A percentile compares a stretch with the other conserved stretches of the same genome.
Evolutionary conservation across 768 basidiomycete species (phyloP).

Genomic region (Psilocybe azurescens): DNA sequence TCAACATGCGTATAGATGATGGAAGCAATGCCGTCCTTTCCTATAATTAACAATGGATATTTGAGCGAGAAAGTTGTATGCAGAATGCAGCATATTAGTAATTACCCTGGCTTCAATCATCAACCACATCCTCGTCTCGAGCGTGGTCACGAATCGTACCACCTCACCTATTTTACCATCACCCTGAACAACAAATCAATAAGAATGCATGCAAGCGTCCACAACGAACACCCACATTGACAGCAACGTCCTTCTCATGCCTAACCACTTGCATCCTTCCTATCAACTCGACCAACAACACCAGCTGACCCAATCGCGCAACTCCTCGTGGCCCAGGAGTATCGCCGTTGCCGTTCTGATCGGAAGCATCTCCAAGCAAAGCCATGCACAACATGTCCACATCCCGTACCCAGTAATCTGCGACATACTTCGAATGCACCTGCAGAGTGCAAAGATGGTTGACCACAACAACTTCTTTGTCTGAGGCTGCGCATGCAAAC

Average conservation of each 20-base stretch:
- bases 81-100: background rate
- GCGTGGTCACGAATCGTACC: constrained; percentile 51
- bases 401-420: constrained; percentile 71
- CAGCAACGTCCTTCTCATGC: constrained; percentile 41
- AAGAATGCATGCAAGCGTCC: background rate
- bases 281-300: constrained; percentile 69
- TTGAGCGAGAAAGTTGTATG: no score
- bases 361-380: constrained; percentile 56
- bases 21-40: constrained; percentile 58
- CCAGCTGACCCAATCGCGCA: constrained; percentile 65
- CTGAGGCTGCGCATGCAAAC: constrained; percentile 69
- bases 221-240: constrained; percentile 34
- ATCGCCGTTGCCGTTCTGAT: constrained; percentile 24
- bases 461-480: constrained; percentile 62
- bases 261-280: constrained; percentile 50
- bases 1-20: constrained; percentile 61
- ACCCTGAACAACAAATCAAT: constrained; percentile 22
- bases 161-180: constrained; percentile 37
- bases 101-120: constrained; percentile 63
- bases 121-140: constrained; percentile 62
- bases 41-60: constrained; percentile 34
- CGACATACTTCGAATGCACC: constrained; percentile 56
- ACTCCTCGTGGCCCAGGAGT: constrained; percentile 44
- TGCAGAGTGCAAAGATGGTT: constrained; percentile 62
- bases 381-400: constrained; percentile 79